Conservation (phyloP, 495 filamentous ascomycete species). For the Talaromyces stipitatus region DNA sequence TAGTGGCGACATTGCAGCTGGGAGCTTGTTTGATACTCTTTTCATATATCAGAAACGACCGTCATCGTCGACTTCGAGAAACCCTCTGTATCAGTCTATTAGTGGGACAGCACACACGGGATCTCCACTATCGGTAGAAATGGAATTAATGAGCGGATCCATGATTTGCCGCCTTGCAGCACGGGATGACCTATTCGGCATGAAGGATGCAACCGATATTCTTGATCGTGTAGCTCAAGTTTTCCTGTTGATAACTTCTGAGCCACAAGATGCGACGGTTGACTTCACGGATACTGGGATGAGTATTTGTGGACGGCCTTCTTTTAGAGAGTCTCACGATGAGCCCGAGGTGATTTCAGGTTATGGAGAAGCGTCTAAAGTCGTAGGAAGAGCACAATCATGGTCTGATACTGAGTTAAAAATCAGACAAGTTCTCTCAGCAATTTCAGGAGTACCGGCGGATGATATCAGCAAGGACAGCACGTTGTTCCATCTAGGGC, state of each 20-base stretch:
- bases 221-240: slow-evolving; percentile 47
- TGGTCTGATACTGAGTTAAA: slow-evolving; percentile 4
- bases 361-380: neutral
- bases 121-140: slow-evolving; percentile 73
- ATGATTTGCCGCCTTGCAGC: slow-evolving; percentile 66
- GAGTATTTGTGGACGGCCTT: slow-evolving; percentile 45
- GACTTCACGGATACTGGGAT: slow-evolving; percentile 33
- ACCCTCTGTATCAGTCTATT: slow-evolving; percentile 45
- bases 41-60: slow-evolving; percentile 58
- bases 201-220: slow-evolving; percentile 33
- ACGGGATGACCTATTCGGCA: slow-evolving; percentile 43
- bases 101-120: slow-evolving; percentile 57
- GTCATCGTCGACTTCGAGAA: neutral
- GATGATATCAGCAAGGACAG: slow-evolving; percentile 45
- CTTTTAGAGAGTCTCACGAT: slow-evolving; percentile 15
- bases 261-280: slow-evolving; percentile 41
- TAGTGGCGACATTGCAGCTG: slow-evolving; percentile 13
- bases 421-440: slow-evolving; percentile 49
- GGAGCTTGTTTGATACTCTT: slow-evolving; percentile 53
- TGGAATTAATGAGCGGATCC: slow-evolving; percentile 49
- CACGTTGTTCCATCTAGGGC: slow-evolving; percentile 68
- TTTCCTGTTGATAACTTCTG: slow-evolving; percentile 41
- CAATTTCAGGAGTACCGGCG: slow-evolving; percentile 47
- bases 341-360: neutral
- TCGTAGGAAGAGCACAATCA: neutral